A percentile compares a stretch with the other conserved stretches of the same genome.
Conservation (phyloP, 805 yeast species). For the Tetrapisispora namnaoensis region DNA sequence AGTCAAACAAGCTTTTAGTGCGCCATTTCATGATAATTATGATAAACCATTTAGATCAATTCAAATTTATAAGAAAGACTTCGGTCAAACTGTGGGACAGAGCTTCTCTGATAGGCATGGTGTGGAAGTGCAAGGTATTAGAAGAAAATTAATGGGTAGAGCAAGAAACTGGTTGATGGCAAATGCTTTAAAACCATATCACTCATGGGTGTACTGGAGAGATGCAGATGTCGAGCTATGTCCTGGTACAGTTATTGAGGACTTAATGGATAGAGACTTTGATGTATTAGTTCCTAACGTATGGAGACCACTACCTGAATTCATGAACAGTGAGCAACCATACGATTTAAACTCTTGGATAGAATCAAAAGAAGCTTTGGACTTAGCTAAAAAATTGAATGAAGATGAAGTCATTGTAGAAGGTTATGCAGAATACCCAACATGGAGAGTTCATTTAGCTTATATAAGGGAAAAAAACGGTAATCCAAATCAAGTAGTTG, state of each 20-base stretch:
- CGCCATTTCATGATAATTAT: slow-evolving; percentile 57
- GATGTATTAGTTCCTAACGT: slow-evolving; percentile 94
- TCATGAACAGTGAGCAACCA: slow-evolving; percentile 79
- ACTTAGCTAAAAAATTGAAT: slow-evolving; percentile 63
- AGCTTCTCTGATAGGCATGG: slow-evolving; percentile 91
- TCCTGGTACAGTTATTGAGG: slow-evolving; percentile 78
- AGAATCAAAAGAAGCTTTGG: slow-evolving; percentile 73
- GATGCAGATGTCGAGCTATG: slow-evolving; percentile 95
- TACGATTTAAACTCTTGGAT: slow-evolving; percentile 82
- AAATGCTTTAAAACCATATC: slow-evolving; percentile 82
- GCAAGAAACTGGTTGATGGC: slow-evolving; percentile 92
- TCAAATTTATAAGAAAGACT: slow-evolving; percentile 71
- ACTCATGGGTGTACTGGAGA: slow-evolving; percentile 95
- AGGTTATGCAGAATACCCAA: slow-evolving; percentile 94
- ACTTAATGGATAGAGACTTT: slow-evolving; percentile 80
- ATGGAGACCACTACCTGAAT: slow-evolving; percentile 83
- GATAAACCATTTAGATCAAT: slow-evolving; percentile 65
- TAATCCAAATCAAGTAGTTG: slow-evolving; percentile 87
- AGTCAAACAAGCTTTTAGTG: slow-evolving; percentile 49
- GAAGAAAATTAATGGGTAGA: slow-evolving; percentile 90
- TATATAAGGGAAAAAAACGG: slow-evolving; percentile 92
- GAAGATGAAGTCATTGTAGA: slow-evolving; percentile 96
- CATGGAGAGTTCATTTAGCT: slow-evolving; percentile 97
- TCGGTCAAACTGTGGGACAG: slow-evolving; percentile 87
- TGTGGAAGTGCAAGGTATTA: slow-evolving; percentile 90